These are phyloP conservation scores for Pistacia vera DNA, from an alignment of 345 rosid genomes.

Conservation along the genomic window DNA sequence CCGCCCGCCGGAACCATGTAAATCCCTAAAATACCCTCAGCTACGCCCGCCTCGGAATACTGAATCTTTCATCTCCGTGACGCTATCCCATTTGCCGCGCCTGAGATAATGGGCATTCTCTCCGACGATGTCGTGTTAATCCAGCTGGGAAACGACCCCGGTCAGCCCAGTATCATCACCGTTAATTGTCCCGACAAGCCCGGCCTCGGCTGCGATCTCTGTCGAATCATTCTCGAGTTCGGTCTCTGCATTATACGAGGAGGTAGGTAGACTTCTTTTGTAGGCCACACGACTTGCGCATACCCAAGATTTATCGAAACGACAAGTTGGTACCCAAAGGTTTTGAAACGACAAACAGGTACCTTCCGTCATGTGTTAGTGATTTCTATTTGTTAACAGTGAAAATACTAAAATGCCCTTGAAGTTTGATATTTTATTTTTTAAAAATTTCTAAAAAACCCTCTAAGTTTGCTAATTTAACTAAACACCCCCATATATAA, in stretches of 20 bases:
- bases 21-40: not conserved
- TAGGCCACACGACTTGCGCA: too few relatives aligned
- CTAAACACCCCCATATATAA: too few relatives aligned
- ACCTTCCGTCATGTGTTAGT: too few relatives aligned
- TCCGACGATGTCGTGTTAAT: constrained; percentile 66
- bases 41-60: not conserved
- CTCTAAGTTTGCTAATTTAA: too few relatives aligned
- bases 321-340: too few relatives aligned
- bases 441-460: too few relatives aligned
- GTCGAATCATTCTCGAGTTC: constrained; percentile 69
- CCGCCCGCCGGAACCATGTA: not conserved
- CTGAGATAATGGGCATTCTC: constrained; percentile 50
- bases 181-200: constrained; percentile 82
- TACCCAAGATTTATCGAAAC: too few relatives aligned
- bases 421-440: too few relatives aligned
- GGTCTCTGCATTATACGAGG: constrained; percentile 67
- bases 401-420: too few relatives aligned
- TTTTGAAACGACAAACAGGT: too few relatives aligned
- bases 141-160: constrained; percentile 35
- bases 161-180: constrained; percentile 56
- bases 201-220: constrained; percentile 80
- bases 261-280: constrained; percentile 38
- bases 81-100: too few relatives aligned
- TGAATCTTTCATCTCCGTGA: not conserved
- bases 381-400: too few relatives aligned